Evolutionary conservation across 139 green algal species (phyloP).

Genomic region (Monoraphidium neglectum): DNA sequence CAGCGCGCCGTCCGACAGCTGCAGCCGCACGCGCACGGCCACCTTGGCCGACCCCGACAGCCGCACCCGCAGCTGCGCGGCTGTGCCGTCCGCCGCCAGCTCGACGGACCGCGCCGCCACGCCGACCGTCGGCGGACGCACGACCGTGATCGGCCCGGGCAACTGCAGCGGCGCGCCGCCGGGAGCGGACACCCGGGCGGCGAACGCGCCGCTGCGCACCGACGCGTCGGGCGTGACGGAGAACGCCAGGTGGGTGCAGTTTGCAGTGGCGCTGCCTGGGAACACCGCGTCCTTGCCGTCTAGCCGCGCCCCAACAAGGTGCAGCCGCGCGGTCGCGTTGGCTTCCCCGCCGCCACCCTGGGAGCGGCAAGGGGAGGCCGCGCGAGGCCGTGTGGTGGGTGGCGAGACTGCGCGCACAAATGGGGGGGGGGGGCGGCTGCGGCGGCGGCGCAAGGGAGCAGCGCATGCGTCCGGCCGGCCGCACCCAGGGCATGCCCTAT

Average conservation of each 20-base stretch:
- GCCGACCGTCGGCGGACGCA: constrained; percentile 2
- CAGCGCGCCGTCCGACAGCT: not conserved
- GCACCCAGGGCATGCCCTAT: no score
- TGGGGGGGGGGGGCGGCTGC: no score
- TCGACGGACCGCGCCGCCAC: not conserved
- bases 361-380: no score
- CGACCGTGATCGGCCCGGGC: not conserved
- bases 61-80: constrained; percentile 5
- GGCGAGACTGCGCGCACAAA: no score
- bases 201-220: not conserved
- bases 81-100: not conserved
- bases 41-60: not conserved
- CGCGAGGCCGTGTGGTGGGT: no score
- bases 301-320: no score
- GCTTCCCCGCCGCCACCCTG: no score
- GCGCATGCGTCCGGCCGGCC: no score
- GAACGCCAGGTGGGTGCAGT: not conserved
- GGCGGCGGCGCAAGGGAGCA: no score
- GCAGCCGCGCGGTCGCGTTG: no score
- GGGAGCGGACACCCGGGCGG: not conserved
- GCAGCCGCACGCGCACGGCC: constrained; percentile 14
- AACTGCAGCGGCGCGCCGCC: not conserved
- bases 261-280: not conserved
- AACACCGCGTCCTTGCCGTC: no score
- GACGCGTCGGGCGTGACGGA: not conserved